These are phyloP conservation scores for Phalaenopsis aphrodite DNA, from an alignment of 106 monocot species.

Conservation along the genomic window DNA sequence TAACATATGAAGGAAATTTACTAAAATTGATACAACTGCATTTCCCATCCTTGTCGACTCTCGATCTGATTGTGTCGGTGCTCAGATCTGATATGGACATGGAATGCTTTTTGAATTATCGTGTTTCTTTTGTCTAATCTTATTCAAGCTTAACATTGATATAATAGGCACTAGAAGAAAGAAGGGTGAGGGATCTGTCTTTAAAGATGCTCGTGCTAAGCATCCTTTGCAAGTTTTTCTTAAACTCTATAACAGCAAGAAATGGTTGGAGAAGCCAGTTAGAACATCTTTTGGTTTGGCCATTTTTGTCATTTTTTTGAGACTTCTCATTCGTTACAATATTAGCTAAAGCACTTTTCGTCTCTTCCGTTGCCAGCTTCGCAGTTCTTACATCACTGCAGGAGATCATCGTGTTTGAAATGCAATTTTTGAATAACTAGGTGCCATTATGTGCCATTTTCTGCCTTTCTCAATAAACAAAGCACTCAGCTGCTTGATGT, in stretches of 20 bases:
- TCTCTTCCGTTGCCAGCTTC: too few relatives aligned
- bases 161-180: too few relatives aligned
- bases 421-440: neutral
- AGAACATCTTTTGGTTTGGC: neutral
- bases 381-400: neutral
- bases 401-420: neutral
- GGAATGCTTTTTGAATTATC: neutral
- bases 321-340: too few relatives aligned
- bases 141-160: neutral
- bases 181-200: neutral
- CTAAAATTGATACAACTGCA: neutral
- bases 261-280: neutral
- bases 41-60: neutral
- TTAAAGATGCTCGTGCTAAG: neutral
- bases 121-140: neutral
- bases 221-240: neutral
- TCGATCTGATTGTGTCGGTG: neutral
- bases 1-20: too few relatives aligned
- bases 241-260: neutral
- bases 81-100: neutral
- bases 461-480: neutral
- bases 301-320: too few relatives aligned
- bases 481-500: neutral
- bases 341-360: too few relatives aligned
- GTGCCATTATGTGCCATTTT: neutral